These are phyloP conservation scores for Candida maris DNA, from an alignment of 805 yeast genomes.

Conservation along the genomic window DNA sequence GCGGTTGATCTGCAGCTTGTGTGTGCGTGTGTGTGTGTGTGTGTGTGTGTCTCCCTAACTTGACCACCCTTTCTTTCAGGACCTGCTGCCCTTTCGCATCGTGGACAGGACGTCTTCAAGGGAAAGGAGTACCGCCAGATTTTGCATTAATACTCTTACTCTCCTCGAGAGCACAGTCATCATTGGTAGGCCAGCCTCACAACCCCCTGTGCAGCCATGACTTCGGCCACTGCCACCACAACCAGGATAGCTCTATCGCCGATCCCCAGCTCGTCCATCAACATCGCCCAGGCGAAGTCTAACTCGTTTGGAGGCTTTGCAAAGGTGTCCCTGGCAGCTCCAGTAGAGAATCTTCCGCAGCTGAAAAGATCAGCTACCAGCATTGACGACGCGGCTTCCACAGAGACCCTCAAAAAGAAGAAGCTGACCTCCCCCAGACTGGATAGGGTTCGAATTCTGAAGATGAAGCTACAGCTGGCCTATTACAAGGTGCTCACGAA, in stretches of 20 bases:
- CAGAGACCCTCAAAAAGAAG: constrained; percentile 1
- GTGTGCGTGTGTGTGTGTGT: too few species aligned
- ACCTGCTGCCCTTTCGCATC: too few species aligned
- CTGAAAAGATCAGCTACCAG: constrained; percentile 16
- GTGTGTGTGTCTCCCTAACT: too few species aligned
- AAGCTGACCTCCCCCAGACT: constrained; percentile 21
- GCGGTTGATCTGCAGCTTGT: too few species aligned
- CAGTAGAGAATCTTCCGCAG: constrained; percentile 5
- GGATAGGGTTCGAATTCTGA: constrained; percentile 39
- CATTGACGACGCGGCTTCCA: constrained; percentile 3
- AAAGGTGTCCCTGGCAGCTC: neutral
- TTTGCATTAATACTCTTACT: too few species aligned
- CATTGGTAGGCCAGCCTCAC: too few species aligned
- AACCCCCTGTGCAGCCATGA: too few species aligned
- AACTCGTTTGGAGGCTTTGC: constrained; percentile 9
- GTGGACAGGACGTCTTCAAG: too few species aligned
- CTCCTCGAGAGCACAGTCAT: too few species aligned
- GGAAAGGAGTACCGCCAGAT: too few species aligned
- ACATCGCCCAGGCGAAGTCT: constrained; percentile 16
- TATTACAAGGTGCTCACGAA: constrained; percentile 49
- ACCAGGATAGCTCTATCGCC: constrained; percentile 23
- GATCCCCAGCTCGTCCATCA: constrained; percentile 18
- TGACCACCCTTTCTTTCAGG: too few species aligned
- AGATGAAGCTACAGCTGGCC: constrained; percentile 47
- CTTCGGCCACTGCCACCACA: constrained; percentile 15